phyloP scores from a whole-genome alignment of 768 basidiomycete species.

The Boletus sp. region DNA sequence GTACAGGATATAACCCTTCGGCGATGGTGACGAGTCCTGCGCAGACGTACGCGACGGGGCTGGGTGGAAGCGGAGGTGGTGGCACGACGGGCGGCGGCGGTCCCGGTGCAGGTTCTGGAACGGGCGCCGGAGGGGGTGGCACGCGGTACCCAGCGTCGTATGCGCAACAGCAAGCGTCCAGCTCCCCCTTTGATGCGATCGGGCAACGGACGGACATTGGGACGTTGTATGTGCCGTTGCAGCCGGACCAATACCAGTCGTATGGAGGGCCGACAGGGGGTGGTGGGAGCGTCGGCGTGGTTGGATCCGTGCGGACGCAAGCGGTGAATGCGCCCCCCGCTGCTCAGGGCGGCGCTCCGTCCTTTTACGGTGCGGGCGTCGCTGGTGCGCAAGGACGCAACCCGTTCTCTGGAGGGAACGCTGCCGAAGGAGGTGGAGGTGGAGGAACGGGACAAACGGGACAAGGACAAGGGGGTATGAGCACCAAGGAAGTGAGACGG shows the following conservation, averaged over 20 bases:
- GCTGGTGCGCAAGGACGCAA: slow-evolving; percentile 47
- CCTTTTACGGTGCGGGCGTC: slow-evolving; percentile 66
- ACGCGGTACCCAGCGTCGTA: slow-evolving; percentile 64
- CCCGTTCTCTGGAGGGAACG: slow-evolving; percentile 35
- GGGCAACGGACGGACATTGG: slow-evolving; percentile 65
- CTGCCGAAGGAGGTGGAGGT: slow-evolving; percentile 31
- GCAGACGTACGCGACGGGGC: slow-evolving; percentile 58
- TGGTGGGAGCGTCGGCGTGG: slow-evolving; percentile 29
- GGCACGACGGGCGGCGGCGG: background rate
- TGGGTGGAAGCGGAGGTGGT: background rate
- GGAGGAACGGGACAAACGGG: background rate
- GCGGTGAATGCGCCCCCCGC: slow-evolving; percentile 30
- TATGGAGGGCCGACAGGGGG: slow-evolving; percentile 42
- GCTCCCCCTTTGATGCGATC: slow-evolving; percentile 59
- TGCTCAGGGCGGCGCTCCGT: slow-evolving; percentile 37
- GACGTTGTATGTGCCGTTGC: slow-evolving; percentile 76
- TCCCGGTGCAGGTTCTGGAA: background rate
- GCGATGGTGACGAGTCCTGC: slow-evolving; percentile 73
- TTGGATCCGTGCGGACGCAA: slow-evolving; percentile 40
- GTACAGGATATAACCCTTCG: slow-evolving; percentile 42
- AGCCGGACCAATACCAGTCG: slow-evolving; percentile 72
- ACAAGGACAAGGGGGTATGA: slow-evolving; percentile 31
- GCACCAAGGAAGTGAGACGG: slow-evolving; percentile 57
- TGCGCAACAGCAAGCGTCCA: slow-evolving; percentile 39
- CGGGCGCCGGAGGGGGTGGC: background rate